Evolutionary conservation across 2,329 filamentous ascomycete species (phyloP).

Genomic region (Coniochaeta prunicola): DNA sequence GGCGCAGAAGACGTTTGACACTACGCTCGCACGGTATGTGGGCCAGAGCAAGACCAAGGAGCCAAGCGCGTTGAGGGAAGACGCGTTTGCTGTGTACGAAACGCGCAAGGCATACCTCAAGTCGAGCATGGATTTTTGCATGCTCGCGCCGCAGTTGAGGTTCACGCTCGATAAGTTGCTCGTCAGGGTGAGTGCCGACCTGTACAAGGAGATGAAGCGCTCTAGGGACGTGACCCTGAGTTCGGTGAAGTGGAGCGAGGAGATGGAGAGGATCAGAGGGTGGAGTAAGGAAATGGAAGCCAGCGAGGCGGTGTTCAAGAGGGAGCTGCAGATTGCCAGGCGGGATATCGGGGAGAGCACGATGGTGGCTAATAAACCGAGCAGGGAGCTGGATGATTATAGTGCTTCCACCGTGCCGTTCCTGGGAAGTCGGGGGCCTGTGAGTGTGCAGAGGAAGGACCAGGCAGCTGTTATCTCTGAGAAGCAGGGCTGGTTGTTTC

Average conservation of each 20-base stretch:
- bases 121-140: conserved; percentile 88
- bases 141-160: conserved; percentile 78
- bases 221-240: conserved; percentile 58
- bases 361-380: conserved; percentile 65
- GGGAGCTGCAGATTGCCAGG: conserved; percentile 71
- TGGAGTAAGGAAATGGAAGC: conserved; percentile 94
- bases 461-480: conserved; percentile 51
- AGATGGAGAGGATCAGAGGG: conserved; percentile 86
- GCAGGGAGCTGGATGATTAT: conserved; percentile 89
- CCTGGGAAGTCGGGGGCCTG: conserved; percentile 63
- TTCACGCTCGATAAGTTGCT: conserved; percentile 79
- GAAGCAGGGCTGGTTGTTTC: conserved; percentile 92
- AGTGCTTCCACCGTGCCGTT: conserved; percentile 84
- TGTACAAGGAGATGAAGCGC: conserved; percentile 76
- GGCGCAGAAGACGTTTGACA: conserved; percentile 79
- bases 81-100: conserved; percentile 93
- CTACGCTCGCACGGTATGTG: conserved; percentile 72
- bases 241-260: conserved; percentile 61
- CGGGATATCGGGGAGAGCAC: conserved; percentile 76
- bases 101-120: conserved; percentile 85
- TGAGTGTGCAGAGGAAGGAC: conserved; percentile 51
- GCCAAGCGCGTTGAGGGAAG: conserved; percentile 80
- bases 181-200: conserved; percentile 75
- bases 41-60: conserved; percentile 90
- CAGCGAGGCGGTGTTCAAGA: conserved; percentile 74